Evolutionary conservation across 352 stramenopile genomes (phyloP).

Genomic region (Globisporangium acanthophoron): DNA sequence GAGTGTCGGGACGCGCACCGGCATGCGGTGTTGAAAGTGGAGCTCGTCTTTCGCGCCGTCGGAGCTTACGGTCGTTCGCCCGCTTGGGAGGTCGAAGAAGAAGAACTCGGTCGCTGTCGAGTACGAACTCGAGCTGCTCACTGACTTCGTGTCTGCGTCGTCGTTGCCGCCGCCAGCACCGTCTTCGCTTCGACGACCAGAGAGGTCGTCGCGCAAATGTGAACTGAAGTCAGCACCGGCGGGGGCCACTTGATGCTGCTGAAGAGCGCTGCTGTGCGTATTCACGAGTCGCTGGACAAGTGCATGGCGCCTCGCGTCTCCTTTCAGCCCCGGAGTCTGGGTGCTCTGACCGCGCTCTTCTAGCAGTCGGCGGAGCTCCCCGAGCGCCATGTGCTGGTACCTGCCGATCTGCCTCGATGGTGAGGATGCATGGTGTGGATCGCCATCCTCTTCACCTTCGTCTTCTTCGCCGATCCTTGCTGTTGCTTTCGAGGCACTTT

Average conservation of each 20-base stretch:
- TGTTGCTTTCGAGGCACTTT: not conserved
- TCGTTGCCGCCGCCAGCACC: conserved; percentile 6
- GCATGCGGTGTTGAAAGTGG: not conserved
- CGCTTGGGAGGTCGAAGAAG: conserved; percentile 26
- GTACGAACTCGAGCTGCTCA: conserved; percentile 29
- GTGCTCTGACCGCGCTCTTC: conserved; percentile 28
- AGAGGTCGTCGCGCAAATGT: not conserved
- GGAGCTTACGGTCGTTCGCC: not conserved
- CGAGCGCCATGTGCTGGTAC: conserved; percentile 18
- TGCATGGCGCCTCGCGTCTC: conserved; percentile 34
- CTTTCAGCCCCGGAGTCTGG: conserved; percentile 36
- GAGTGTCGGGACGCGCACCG: not conserved
- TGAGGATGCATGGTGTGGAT: not conserved
- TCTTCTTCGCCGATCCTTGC: not conserved
- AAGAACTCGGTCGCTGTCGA: conserved; percentile 36
- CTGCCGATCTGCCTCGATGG: not conserved
- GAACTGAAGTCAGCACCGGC: not conserved
- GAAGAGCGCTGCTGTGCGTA: not conserved
- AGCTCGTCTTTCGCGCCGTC: not conserved
- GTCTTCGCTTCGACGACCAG: conserved; percentile 1
- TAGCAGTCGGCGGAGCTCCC: conserved; percentile 30
- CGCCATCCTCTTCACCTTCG: not conserved
- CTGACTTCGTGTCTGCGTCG: conserved; percentile 19
- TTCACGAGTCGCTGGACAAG: conserved; percentile 38
- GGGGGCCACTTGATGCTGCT: not conserved